Evolutionary conservation across 176 grass and related monocot species (phyloP).

Genomic region (Oryza coarctata): DNA sequence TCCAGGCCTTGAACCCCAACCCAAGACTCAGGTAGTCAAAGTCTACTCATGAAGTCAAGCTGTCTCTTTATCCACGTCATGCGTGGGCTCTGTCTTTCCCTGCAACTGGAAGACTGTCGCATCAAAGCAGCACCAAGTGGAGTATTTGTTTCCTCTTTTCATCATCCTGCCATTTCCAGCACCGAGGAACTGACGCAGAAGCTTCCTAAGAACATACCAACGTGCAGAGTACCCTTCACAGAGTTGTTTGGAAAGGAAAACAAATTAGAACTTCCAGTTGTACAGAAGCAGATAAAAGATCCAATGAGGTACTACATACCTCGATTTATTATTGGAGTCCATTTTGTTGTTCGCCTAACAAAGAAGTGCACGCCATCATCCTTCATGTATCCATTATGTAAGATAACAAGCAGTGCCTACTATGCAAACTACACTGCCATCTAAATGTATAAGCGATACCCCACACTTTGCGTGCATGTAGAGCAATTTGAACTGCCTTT

Average conservation of each 20-base stretch:
- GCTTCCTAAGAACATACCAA: conserved; percentile 78
- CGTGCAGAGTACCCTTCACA: conserved; percentile 82
- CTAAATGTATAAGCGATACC: not conserved
- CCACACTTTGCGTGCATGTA: not conserved
- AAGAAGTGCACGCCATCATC: conserved; percentile 91
- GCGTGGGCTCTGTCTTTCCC: not conserved
- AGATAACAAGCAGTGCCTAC: not conserved
- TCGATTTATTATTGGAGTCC: conserved; percentile 90
- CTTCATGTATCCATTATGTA: conserved; percentile 76
- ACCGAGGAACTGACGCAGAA: conserved; percentile 69
- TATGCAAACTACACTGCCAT: not conserved
- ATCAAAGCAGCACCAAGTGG: conserved; percentile 96
- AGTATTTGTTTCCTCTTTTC: conserved; percentile 69
- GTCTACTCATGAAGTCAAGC: too few species aligned
- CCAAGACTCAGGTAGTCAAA: too few species aligned
- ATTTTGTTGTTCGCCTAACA: conserved; percentile 59
- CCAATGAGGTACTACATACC: conserved; percentile 13
- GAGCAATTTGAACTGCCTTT: not conserved
- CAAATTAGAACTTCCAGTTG: not conserved
- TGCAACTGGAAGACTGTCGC: conserved; percentile 86
- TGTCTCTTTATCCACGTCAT: too few species aligned
- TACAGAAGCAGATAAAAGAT: not conserved
- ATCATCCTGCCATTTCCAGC: conserved; percentile 28
- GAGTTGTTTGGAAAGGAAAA: conserved; percentile 8
- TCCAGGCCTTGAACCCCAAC: too few species aligned